These are phyloP conservation scores for Paecilomyces sp. DNA, from an alignment of 2,329 filamentous ascomycete species.

Conservation along the genomic window DNA sequence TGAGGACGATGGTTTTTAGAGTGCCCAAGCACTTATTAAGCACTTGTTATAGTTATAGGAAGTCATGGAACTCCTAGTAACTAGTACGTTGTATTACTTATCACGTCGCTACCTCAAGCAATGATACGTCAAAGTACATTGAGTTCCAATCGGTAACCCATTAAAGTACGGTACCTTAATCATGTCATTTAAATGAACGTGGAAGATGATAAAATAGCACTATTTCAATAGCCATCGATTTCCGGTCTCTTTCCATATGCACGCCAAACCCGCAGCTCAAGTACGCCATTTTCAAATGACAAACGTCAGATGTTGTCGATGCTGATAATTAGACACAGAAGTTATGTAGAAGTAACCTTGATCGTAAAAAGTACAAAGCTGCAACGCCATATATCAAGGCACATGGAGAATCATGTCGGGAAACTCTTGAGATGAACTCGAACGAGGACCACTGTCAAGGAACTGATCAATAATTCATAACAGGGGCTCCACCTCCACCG, in stretches of 20 bases:
- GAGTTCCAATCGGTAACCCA: too few species aligned
- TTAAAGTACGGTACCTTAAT: too few species aligned
- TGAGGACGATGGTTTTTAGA: not conserved
- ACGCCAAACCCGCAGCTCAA: not conserved
- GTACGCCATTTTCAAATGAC: not conserved
- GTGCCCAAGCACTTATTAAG: too few species aligned
- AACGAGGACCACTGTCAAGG: not conserved
- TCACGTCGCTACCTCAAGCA: too few species aligned
- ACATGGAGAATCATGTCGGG: not conserved
- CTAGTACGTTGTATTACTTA: too few species aligned
- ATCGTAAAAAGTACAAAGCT: not conserved
- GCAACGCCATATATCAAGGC: not conserved
- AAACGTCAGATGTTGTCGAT: not conserved
- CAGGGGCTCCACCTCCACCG: conserved; percentile 18
- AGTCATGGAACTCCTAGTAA: too few species aligned
- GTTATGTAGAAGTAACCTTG: not conserved
- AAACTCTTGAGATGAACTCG: not conserved
- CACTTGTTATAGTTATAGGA: too few species aligned
- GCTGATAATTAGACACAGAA: not conserved
- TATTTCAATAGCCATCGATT: not conserved
- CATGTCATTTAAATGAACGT: not conserved
- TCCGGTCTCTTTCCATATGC: too few species aligned
- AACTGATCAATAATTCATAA: conserved; percentile 33
- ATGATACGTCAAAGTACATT: too few species aligned
- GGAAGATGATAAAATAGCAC: not conserved